Evolutionary conservation across 805 yeast species (phyloP), one percentile per base, ranked within the genome.

Genomic region (Yarrowia phangngaensis): DNA sequence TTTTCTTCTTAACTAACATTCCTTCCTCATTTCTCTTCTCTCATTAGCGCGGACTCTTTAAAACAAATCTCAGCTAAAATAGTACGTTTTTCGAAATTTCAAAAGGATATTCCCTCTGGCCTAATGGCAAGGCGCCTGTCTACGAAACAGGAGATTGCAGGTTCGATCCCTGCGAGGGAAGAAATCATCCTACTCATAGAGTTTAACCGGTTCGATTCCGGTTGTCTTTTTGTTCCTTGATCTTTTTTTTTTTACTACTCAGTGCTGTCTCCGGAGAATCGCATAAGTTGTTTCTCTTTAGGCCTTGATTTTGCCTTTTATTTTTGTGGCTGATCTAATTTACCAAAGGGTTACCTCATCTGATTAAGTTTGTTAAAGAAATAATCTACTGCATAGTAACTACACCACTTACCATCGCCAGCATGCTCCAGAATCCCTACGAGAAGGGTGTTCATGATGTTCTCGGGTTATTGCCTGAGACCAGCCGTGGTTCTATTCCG

Each of bases 101-200:
- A 8, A 22, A 22, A 7, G 24, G 9, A 22, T 22, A 22, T 22
- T 22, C 45, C 45, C 45, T 8, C 45, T 38, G 45, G 45, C 45
- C 45, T 38, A 38, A 38, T 38, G 45, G 45, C 45, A 38, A 38
- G 45, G 45, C 45, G 45, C 45, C 45, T 38, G 45, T 38, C 45
- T 38, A 38, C 45, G 45, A 38, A 38, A 38, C 45, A 38, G 45
- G 45, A 38, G 45, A 38, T 38, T 38, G 45, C 45, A 38, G 45
- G 45, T 38, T 38, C 45, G 45, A 38, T 38, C 45, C 45, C 45
- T 38, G 45, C 45, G 45, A 8, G 45, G 45, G 45, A 28, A 38
- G 45, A 6, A 2, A 38, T 26, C 24, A 31, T 28, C 24, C 45
- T 38, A 23, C 8, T 13, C 15, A 3, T 31, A 35, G 45, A 38